phyloP scores from a whole-genome alignment of 1,139 yeast species.

The Geotrichum histeridarum region DNA sequence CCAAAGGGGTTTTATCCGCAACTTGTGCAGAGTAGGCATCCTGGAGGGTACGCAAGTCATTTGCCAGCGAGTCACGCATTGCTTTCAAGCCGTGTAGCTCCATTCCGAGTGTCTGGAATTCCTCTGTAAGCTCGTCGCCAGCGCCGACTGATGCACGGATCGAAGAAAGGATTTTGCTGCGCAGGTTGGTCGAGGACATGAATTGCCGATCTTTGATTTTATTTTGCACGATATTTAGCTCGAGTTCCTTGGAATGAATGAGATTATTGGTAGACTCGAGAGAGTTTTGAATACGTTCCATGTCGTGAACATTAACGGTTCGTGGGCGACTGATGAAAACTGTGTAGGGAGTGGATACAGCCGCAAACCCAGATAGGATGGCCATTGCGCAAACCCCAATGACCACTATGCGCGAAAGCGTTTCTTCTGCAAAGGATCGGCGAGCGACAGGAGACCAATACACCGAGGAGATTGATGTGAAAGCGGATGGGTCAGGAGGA shows the following conservation, averaged over 20 bases:
- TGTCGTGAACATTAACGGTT: constrained; percentile 34
- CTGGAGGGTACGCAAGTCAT: constrained; percentile 33
- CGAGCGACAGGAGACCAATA: constrained; percentile 30
- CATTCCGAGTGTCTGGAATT: constrained; percentile 55
- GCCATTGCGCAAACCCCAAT: constrained; percentile 73
- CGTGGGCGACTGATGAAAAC: constrained; percentile 32
- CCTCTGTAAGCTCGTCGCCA: constrained; percentile 49
- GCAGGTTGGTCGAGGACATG: constrained; percentile 30
- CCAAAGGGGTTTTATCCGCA: constrained; percentile 32
- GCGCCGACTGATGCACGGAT: constrained; percentile 23
- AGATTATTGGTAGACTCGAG: constrained; percentile 37
- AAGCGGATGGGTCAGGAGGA: constrained; percentile 17
- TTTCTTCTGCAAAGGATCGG: constrained; percentile 31
- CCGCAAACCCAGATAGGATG: constrained; percentile 66
- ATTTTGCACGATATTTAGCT: constrained; percentile 4
- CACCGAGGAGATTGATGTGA: constrained; percentile 2
- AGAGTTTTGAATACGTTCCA: constrained; percentile 37
- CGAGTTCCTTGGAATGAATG: constrained; percentile 28
- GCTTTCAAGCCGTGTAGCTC: constrained; percentile 68
- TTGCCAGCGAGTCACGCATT: constrained; percentile 32
- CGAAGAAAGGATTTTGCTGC: constrained; percentile 29
- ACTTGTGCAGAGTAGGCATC: constrained; percentile 30
- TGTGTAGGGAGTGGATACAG: constrained; percentile 61
- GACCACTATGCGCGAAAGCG: constrained; percentile 57
- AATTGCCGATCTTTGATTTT: constrained; percentile 23